phyloP scores from a whole-genome alignment of 768 basidiomycete species.

The Rhodotorula diobovata region DNA sequence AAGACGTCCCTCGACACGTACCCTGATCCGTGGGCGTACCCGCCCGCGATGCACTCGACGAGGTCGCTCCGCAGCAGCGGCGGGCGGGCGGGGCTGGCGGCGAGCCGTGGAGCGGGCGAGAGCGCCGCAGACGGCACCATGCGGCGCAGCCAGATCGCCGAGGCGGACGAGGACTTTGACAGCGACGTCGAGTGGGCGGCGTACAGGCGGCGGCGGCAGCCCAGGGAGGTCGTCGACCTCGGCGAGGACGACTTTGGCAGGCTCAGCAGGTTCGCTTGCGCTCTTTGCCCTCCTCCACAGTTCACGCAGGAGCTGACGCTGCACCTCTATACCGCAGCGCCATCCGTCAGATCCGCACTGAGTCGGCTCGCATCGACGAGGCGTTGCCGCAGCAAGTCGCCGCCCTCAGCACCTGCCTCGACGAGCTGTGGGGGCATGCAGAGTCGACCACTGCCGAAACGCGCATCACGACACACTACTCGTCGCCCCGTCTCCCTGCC shows the following conservation, averaged over 20 bases:
- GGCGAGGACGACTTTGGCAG: neutral
- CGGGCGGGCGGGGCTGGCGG: too few species aligned
- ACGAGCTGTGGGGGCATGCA: neutral
- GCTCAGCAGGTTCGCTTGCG: neutral
- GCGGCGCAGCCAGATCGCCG: neutral
- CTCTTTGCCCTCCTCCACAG: neutral
- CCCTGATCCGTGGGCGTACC: neutral
- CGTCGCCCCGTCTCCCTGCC: slow-evolving; percentile 5
- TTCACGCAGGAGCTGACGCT: neutral
- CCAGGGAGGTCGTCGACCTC: slow-evolving; percentile 9
- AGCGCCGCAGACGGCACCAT: neutral
- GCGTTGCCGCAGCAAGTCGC: neutral
- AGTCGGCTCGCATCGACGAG: slow-evolving; percentile 1
- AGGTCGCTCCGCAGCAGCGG: too few species aligned
- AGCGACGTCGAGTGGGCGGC: slow-evolving; percentile 8
- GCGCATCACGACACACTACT: neutral
- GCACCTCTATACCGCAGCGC: neutral
- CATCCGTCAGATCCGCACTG: slow-evolving; percentile 1
- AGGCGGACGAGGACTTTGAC: neutral
- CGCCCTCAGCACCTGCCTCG: neutral
- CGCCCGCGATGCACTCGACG: neutral
- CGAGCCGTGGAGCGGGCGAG: neutral
- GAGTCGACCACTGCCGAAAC: neutral
- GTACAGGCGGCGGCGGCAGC: neutral
- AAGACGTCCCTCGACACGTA: neutral